Evolutionary conservation across 108 stramenopile genomes (phyloP).

Genomic region (Nitzschia sp.): DNA sequence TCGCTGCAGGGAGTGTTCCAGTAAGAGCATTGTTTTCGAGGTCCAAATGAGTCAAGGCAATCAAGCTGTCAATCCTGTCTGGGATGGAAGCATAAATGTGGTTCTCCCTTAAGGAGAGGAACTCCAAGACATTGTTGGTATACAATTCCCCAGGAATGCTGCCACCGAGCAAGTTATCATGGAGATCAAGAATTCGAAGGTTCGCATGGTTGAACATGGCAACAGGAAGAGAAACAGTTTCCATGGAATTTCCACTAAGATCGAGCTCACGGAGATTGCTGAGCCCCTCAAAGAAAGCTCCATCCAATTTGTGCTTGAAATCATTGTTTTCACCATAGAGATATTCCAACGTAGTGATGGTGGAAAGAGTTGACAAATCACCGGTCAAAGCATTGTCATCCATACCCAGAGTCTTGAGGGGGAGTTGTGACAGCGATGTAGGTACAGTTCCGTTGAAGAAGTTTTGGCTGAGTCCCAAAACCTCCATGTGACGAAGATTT

Average conservation of each 20-base stretch:
- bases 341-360: constrained; percentile 25
- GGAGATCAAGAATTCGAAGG: constrained; percentile 18
- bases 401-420: constrained; percentile 36
- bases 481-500: constrained; percentile 27
- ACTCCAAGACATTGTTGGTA: constrained; percentile 21
- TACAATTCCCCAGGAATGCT: constrained; percentile 18
- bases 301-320: constrained; percentile 23
- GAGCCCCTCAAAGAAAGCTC: constrained; percentile 21
- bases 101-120: constrained; percentile 43
- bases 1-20: constrained; percentile 18
- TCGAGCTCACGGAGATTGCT: constrained; percentile 31
- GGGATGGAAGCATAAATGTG: constrained; percentile 48
- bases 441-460: constrained; percentile 32
- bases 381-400: constrained; percentile 44
- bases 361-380: constrained; percentile 11
- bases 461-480: constrained; percentile 47
- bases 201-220: constrained; percentile 14
- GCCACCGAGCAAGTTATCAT: constrained; percentile 23
- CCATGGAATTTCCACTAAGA: constrained; percentile 33
- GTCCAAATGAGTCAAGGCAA: constrained; percentile 28
- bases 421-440: constrained; percentile 5
- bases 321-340: constrained; percentile 38
- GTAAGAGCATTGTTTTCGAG: constrained; percentile 20
- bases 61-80: constrained; percentile 6
- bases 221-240: constrained; percentile 9